These are phyloP conservation scores for Spiraea crenata DNA, from an alignment of 331 rosid species.

Conservation along the genomic window DNA sequence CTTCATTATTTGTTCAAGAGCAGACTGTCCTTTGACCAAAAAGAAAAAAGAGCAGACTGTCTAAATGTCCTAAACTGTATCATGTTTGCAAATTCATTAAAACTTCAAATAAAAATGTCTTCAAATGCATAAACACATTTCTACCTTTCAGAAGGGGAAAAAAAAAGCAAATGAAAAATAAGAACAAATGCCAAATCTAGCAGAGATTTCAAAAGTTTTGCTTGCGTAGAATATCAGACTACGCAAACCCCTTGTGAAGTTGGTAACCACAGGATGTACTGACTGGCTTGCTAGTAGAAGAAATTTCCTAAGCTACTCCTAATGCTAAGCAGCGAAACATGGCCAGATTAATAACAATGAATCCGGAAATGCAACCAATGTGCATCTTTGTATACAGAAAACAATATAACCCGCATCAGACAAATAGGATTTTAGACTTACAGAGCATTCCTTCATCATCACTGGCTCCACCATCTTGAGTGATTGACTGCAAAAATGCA, in stretches of 20 bases:
- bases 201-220: background rate
- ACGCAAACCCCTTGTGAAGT: background rate
- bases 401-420: background rate
- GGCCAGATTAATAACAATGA: background rate
- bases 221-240: background rate
- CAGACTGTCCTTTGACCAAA: background rate
- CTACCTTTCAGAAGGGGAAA: background rate
- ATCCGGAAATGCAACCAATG: background rate
- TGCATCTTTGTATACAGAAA: background rate
- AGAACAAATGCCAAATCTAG: background rate
- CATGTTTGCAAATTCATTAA: too few relatives aligned
- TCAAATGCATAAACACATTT: background rate
- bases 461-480: constrained; percentile 66
- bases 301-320: background rate
- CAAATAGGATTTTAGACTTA: constrained; percentile 40
- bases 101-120: too few relatives aligned
- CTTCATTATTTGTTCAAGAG: background rate
- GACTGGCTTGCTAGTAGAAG: background rate
- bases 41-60: too few relatives aligned
- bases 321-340: background rate
- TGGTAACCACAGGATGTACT: background rate
- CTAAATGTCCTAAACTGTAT: background rate
- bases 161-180: background rate
- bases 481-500: constrained; percentile 48
- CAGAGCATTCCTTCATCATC: constrained; percentile 93